phyloP scores from a whole-genome alignment of 306 rosid genomes.

The Quercus glauca region DNA sequence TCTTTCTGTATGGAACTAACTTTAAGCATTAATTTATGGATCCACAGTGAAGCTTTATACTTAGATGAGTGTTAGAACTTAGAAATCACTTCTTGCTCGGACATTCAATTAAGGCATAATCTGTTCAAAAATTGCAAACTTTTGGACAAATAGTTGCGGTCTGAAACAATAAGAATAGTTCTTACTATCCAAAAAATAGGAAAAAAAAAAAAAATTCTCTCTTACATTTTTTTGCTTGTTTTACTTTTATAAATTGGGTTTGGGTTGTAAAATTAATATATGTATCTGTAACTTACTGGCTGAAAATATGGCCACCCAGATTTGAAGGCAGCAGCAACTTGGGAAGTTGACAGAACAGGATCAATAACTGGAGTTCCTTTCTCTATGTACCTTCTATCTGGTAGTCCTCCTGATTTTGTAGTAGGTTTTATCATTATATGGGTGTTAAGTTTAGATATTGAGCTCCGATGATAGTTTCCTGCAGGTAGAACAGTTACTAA shows the following conservation, averaged over 20 bases:
- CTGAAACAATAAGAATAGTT: neutral
- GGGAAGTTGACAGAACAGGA: conserved; percentile 95
- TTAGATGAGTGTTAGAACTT: neutral
- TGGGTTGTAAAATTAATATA: neutral
- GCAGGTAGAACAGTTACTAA: conserved; percentile 5
- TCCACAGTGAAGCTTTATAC: neutral
- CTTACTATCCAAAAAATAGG: neutral
- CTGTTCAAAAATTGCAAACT: neutral
- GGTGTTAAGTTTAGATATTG: neutral
- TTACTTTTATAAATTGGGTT: neutral
- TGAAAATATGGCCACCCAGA: conserved; percentile 45
- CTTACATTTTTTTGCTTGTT: neutral
- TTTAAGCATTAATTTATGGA: neutral
- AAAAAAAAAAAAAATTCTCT: neutral
- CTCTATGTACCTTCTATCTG: conserved; percentile 92
- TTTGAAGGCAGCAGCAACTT: conserved; percentile 76
- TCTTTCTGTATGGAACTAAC: neutral
- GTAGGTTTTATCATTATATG: neutral
- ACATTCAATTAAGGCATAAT: neutral
- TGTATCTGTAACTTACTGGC: neutral
- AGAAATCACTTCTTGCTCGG: neutral
- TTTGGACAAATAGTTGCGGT: neutral
- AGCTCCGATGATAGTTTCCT: neutral
- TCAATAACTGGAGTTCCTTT: conserved; percentile 57
- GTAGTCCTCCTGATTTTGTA: conserved; percentile 40